phyloP scores from a whole-genome alignment of 495 filamentous ascomycete genomes.

The Aspergillus nanangensis region DNA sequence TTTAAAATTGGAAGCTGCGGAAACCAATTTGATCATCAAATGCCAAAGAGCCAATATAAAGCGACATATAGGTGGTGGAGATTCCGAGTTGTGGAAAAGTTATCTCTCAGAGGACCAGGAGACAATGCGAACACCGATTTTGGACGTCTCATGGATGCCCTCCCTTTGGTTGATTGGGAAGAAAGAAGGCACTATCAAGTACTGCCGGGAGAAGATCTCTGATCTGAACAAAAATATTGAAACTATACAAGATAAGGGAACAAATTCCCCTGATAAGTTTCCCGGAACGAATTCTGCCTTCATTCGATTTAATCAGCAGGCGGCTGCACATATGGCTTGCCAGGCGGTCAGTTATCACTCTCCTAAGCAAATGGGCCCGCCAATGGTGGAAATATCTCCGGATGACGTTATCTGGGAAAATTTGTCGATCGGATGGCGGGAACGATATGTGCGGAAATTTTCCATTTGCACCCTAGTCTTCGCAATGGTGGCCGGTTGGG shows the following conservation, averaged over 20 bases:
- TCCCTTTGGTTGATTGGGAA: constrained; percentile 74
- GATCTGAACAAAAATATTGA: constrained; percentile 91
- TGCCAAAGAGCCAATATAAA: constrained; percentile 75
- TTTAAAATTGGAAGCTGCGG: constrained; percentile 68
- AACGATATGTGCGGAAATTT: constrained; percentile 71
- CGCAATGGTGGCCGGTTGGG: constrained; percentile 84
- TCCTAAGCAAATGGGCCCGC: constrained; percentile 91
- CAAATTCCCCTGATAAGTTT: constrained; percentile 79
- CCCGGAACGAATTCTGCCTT: constrained; percentile 97
- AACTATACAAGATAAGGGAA: constrained; percentile 79
- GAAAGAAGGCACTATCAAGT: constrained; percentile 94
- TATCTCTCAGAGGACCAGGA: constrained; percentile 82
- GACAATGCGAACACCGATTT: constrained; percentile 73
- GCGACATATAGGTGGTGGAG: too few relatives aligned
- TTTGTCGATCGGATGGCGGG: constrained; percentile 96
- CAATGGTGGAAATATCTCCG: constrained; percentile 87
- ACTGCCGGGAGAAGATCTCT: constrained; percentile 83
- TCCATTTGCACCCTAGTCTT: constrained; percentile 61
- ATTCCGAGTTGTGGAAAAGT: constrained; percentile 69
- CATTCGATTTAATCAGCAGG: constrained; percentile 97
- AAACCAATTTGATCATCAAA: constrained; percentile 75
- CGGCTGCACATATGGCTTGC: constrained; percentile 96
- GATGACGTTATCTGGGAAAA: constrained; percentile 97
- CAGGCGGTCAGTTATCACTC: constrained; percentile 88
- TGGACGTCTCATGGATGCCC: constrained; percentile 76